Evolutionary conservation across 305 asterid species (phyloP).

Genomic region (Fraxinus albicans): DNA sequence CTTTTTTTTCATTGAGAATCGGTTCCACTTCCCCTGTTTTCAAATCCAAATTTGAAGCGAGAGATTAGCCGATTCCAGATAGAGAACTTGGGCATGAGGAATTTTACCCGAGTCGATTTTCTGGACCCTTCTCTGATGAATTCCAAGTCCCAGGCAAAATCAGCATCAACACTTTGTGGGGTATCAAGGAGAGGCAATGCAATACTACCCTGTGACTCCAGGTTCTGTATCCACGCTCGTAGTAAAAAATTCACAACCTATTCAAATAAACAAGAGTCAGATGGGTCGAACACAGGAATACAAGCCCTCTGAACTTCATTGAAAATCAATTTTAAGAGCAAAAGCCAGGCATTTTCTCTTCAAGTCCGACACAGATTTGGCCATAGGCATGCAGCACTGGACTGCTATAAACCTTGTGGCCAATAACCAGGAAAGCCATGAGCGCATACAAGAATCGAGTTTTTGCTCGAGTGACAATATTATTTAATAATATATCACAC

Average conservation of each 20-base stretch:
- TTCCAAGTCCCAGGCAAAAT: constrained; percentile 49
- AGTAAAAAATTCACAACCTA: constrained; percentile 82
- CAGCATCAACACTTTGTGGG: constrained; percentile 31
- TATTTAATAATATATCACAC: too few relatives aligned
- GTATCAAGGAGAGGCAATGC: constrained; percentile 58
- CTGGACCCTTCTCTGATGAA: constrained; percentile 49
- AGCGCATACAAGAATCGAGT: neutral
- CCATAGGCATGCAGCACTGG: neutral
- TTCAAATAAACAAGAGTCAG: neutral
- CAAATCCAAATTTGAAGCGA: neutral
- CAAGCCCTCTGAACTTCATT: neutral
- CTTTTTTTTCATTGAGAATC: neutral
- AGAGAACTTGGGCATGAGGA: constrained; percentile 1
- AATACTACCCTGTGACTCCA: constrained; percentile 61
- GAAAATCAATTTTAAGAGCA: neutral
- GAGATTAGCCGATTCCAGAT: neutral
- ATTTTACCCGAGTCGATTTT: constrained; percentile 50
- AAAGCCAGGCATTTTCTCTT: neutral
- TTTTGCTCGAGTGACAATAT: neutral
- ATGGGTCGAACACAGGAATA: neutral
- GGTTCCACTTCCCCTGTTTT: neutral
- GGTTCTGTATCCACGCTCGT: constrained; percentile 69
- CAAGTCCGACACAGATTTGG: neutral
- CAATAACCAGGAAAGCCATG: neutral
- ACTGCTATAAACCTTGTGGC: neutral